Evolutionary conservation across 2,329 filamentous ascomycete species (phyloP), one percentile per base, ranked within the genome.

Genomic region (Cladorrhinum sp.): DNA sequence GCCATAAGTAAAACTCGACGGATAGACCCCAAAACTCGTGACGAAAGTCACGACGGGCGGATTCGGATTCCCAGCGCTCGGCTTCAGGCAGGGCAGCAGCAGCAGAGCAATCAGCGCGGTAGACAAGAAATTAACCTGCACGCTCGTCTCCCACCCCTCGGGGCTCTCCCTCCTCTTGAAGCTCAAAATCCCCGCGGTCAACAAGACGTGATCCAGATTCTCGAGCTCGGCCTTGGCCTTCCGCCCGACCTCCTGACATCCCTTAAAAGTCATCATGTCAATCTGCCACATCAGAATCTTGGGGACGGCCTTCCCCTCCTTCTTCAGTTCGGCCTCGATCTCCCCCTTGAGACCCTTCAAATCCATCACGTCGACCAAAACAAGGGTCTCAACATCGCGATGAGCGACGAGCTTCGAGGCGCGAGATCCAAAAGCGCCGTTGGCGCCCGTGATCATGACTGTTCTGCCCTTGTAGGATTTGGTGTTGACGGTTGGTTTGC

Each of bases 71-170:
- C 33, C 16, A 12, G 21, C 6, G n/a, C 12, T 79, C 14, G 75
- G 71, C 56, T 77, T 77, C 2, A 86, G 73, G 62, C 79, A 80
- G 0, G 83, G 83, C 14, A 86, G 63, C 2, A 86, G 54, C 0
- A 83, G 72, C 0, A 80, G 64, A 0, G 75, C 79, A 0, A 86
- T 72, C 1, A 86, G 69, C 39, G 84, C 76, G 0, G 81, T 84
- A 10, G 74, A 76, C 59, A 86, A 73, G 16, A 83, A 79, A 61
- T 86, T 86, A 58, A 82, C 76, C 0, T 79, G 81, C 46, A 86
- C 70, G 0, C 70, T 78, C 12, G 66, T 69, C 68, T 76, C 74
- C 74, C 74, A 76, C 48, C 74, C 74, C 59, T 76, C 73, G 5
- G 74, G 72, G 7, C 73, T 75, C 57, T 72, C 69, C 60, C 70